These are phyloP conservation scores for Pythium brachiatum DNA, from an alignment of 352 stramenopile species.

Conservation along the genomic window DNA sequence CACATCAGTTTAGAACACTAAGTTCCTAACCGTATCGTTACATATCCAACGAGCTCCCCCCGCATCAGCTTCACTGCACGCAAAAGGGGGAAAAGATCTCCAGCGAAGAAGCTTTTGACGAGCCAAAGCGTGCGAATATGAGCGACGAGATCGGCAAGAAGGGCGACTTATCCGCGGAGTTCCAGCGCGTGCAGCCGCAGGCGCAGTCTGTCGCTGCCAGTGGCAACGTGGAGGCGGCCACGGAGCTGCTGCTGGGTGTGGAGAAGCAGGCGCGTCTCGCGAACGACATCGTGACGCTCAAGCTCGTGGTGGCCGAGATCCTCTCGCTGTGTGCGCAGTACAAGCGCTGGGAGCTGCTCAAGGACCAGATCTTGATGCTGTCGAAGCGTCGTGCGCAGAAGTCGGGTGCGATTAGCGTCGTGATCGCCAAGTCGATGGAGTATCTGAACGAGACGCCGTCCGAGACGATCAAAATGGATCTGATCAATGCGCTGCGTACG, in stretches of 20 bases:
- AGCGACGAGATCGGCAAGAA: constrained; percentile 85
- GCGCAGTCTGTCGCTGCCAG: constrained; percentile 56
- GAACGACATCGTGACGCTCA: constrained; percentile 87
- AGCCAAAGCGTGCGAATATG: constrained; percentile 27
- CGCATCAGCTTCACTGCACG: background rate
- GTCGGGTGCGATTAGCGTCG: constrained; percentile 76
- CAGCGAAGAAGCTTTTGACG: constrained; percentile 5
- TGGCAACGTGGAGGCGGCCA: constrained; percentile 79
- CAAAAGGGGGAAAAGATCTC: constrained; percentile 19
- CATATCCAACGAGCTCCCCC: background rate
- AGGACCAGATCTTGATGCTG: constrained; percentile 82
- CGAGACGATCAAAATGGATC: constrained; percentile 86
- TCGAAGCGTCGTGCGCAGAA: constrained; percentile 89
- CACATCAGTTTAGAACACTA: constrained; percentile 1
- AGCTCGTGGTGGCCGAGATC: constrained; percentile 70
- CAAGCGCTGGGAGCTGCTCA: constrained; percentile 89
- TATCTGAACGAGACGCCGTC: constrained; percentile 74
- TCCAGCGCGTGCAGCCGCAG: constrained; percentile 62
- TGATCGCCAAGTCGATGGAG: constrained; percentile 85
- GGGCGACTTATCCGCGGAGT: constrained; percentile 63
- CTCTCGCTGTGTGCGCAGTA: constrained; percentile 76
- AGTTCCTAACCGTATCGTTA: background rate
- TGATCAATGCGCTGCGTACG: constrained; percentile 93
- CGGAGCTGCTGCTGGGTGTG: constrained; percentile 81
- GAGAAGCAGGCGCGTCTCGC: constrained; percentile 80